Base-by-base conservation (phyloP, 1,284 basidiomycete species). In the Leccinum pachyderme region DNA sequence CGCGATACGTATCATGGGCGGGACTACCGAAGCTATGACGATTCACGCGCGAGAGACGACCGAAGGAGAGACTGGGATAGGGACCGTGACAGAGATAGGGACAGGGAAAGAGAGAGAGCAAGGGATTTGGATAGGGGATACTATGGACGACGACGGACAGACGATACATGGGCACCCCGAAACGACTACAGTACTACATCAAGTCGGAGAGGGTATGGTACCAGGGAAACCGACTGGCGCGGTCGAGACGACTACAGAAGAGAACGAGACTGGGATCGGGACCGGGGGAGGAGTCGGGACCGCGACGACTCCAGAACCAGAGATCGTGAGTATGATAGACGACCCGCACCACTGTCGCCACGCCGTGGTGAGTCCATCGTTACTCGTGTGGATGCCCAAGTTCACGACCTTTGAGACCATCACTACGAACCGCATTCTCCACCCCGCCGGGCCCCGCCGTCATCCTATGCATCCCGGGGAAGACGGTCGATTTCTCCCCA, bases 191-290 rank as follows among this genome's bases (percentile, higher is more conserved):
- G 61, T 43, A 11, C 41, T 8, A 29, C 46, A 18, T 22, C 29
- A 32, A 55, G 13, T 52, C 60, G 67, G 41, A 51, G 64, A 37
- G 57, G 47, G 5, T 58, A 65, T 33, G 54, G 32, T 22, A 43
- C 47, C 12, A 48, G 65, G 29, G 63, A 67, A 28, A n/a, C 9
- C 7, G 64, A 68, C 6, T 52, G 65, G 63, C 62, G 49, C 44
- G 41, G 49, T 45, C 63, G 65, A 18, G 65, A 68, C 7, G 66
- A 70, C 29, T 65, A 61, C 33, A 61, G 68, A 49, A 59, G 66
- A 57, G 67, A 69, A 5, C 53, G 67, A 24, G 56, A 66, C 24
- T 41, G 63, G 32, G 58, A 69, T 6, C 8, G 37, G 37, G 37
- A 39, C 12, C 52, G 61, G 32, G 58, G 51, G 7, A 58, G 70